Conservation (phyloP, 345 rosid genomes). For the Eucalyptus dawsonii region DNA sequence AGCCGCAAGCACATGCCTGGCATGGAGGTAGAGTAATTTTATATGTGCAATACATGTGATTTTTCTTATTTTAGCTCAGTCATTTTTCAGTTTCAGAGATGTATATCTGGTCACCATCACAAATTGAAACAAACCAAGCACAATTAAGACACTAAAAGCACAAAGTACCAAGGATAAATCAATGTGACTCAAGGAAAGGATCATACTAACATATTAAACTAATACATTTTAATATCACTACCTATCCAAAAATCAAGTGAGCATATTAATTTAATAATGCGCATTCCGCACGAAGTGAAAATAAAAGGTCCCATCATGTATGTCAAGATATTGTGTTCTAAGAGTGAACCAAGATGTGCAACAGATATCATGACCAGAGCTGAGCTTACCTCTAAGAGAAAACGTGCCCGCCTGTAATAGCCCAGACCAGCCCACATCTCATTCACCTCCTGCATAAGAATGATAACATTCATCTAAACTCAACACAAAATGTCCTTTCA, state of each 20-base stretch:
- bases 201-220: neutral
- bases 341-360: neutral
- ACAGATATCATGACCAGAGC: neutral
- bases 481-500: neutral
- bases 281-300: neutral
- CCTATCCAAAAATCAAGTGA: neutral
- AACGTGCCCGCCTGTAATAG: conserved; percentile 88
- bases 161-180: neutral
- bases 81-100: neutral
- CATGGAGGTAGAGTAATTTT: neutral
- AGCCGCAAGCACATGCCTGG: neutral
- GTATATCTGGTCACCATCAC: neutral
- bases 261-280: neutral
- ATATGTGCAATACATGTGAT: neutral
- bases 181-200: neutral
- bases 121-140: neutral
- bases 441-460: conserved; percentile 74
- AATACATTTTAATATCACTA: neutral
- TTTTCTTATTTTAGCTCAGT: neutral
- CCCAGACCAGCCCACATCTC: conserved; percentile 99
- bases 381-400: conserved; percentile 62
- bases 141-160: neutral
- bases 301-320: neutral
- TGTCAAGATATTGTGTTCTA: neutral
- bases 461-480: neutral